Base-by-base conservation (phyloP, 441 rosid genomes). In the Metrosideros polymorpha region DNA sequence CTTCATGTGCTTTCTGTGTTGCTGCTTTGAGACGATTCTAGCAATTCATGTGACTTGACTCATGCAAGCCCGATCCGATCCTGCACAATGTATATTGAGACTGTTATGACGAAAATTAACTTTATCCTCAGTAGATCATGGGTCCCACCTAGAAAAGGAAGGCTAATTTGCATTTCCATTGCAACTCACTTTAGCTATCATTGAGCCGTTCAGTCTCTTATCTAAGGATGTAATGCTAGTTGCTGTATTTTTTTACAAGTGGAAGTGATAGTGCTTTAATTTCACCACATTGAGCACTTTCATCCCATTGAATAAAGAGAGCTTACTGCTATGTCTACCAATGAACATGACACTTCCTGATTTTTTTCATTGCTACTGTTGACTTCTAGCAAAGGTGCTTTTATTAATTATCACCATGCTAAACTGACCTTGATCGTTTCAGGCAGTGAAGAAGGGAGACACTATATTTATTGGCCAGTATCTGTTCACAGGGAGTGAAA, bases 371-470 rank as follows among this genome's bases (percentile, higher is more conserved):
- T 35, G 22, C 47, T 35, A 22, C 79, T 35, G n/a, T 35, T 35
- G n/a, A 71, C 15, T 71, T 35, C 47, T 71, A 42, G 79, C n/a
- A 35, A 71, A 35, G 79, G n/a, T 71, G 25, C n/a, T 71, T 35
- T 71, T 35, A 71, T 35, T 71, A 5, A 47, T 39, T 42, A 71
- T 71, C 47, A 39, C 79, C 79, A 6, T 5, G 27, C 55, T 84
- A 32, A 56, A 84, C 71, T 39, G 29, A 30, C 35, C 82, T 71
- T 83, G 85, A 75, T 85, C 77, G 43, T 89, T 92, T 89, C 91
- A 92, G 95, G 92, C 92, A 25, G 95, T 93, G 91, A 92, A 92
- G 89, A 86, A 90, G 89, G 94, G 94, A 53, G 95, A 93, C 82
- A 91, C 92, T 29, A 92, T 93, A 84, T 93, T 92, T 86, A 92